A percentile compares a stretch with the other conserved stretches of the same genome.
Conservation (phyloP, 495 filamentous ascomycete species). For the Rostrohypoxylon terebratum region DNA sequence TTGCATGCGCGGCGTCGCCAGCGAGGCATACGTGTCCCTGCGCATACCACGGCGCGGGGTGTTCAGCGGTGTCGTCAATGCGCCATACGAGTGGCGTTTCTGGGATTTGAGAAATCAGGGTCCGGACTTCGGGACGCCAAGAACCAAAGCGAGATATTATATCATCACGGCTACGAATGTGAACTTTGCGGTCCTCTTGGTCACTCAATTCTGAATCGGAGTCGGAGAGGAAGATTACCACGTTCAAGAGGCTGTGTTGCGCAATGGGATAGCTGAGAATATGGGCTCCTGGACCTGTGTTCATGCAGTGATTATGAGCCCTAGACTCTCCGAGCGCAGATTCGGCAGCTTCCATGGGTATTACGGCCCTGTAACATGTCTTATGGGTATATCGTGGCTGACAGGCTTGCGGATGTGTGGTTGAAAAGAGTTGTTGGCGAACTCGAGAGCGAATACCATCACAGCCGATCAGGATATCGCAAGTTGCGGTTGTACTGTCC, state of each 20-base stretch:
- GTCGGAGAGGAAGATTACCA: conserved; percentile 56
- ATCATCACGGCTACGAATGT: neutral
- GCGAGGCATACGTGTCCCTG: conserved; percentile 39
- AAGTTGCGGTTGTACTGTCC: conserved; percentile 59
- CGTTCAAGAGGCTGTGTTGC: conserved; percentile 54
- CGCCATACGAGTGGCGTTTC: conserved; percentile 55
- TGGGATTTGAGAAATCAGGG: conserved; percentile 50
- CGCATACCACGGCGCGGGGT: conserved; percentile 53
- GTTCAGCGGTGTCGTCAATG: conserved; percentile 58
- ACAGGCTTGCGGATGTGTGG: neutral
- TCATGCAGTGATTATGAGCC: conserved; percentile 56
- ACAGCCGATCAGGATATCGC: conserved; percentile 57
- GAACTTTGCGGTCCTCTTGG: neutral
- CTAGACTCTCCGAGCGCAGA: conserved; percentile 57
- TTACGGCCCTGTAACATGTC: conserved; percentile 59
- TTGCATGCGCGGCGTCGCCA: conserved; percentile 57
- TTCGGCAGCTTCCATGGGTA: conserved; percentile 59
- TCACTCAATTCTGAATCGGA: neutral
- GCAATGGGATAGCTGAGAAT: conserved; percentile 58
- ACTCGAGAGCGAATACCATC: conserved; percentile 67
- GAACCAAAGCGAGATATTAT: conserved; percentile 11
- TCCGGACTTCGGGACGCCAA: conserved; percentile 51
- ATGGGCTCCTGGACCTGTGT: conserved; percentile 60
- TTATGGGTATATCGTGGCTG: conserved; percentile 59
- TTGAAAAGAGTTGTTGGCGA: conserved; percentile 53